A percentile compares a stretch with the other conserved stretches of the same genome.
Evolutionary conservation across 371 early-diverging fungal genomes (phyloP).

Genomic region (Basidiobolus meristosporus): DNA sequence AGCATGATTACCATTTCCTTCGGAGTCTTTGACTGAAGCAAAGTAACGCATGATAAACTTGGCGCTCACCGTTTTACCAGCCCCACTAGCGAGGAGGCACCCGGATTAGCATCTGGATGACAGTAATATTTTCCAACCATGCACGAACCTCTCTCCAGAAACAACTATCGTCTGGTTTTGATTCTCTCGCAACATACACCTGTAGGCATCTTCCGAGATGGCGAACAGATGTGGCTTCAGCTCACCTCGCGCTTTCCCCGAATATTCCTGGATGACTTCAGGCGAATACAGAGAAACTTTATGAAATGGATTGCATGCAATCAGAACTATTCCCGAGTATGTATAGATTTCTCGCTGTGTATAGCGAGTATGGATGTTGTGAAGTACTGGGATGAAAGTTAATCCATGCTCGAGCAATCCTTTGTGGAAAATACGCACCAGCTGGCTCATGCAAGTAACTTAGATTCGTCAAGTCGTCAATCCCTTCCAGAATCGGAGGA

Average conservation of each 20-base stretch:
- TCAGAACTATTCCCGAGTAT: constrained; percentile 97
- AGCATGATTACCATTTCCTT: no score
- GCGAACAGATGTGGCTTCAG: constrained; percentile 98
- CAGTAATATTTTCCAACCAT: no score
- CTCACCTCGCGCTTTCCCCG: constrained; percentile 83
- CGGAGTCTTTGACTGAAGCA: constrained; percentile 79
- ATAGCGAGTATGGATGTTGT: constrained; percentile 77
- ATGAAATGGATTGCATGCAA: constrained; percentile 96
- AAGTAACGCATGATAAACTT: constrained; percentile 97
- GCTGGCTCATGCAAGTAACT: constrained; percentile 83
- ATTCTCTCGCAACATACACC: constrained; percentile 76
- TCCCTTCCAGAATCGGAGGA: constrained; percentile 71
- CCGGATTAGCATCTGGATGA: no score
- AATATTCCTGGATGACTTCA: constrained; percentile 81
- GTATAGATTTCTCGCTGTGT: constrained; percentile 88
- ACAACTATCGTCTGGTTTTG: constrained; percentile 97
- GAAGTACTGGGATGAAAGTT: constrained; percentile 65
- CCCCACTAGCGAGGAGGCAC: no score
- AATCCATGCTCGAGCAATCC: no score
- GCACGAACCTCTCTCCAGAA: constrained; percentile 97
- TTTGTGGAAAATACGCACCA: no score
- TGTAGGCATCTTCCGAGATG: constrained; percentile 94
- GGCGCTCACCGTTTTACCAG: constrained; percentile 91
- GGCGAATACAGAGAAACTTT: constrained; percentile 70
- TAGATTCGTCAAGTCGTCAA: constrained; percentile 80